These are phyloP conservation scores for Rhizoclosmatium globosum DNA, from an alignment of 192 early-diverging fungal genomes.

Conservation along the genomic window DNA sequence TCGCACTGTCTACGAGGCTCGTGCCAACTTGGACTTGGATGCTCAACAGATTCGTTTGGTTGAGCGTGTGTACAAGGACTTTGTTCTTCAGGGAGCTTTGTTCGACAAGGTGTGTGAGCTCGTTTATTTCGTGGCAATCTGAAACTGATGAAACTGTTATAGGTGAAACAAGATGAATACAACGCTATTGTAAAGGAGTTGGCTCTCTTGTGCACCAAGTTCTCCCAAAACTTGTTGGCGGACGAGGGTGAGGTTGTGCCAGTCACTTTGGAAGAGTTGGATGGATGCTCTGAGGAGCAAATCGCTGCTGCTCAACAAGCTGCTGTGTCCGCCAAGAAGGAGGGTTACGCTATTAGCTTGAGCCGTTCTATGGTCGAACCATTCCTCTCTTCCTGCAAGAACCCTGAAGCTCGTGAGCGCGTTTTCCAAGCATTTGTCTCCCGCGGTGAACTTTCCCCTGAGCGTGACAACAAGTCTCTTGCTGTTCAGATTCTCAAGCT, in stretches of 20 bases:
- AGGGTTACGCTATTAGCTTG: not conserved
- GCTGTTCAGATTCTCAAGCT: not conserved
- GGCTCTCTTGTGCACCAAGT: not conserved
- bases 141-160: not conserved
- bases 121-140: not conserved
- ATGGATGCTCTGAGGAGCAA: not conserved
- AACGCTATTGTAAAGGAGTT: slow-evolving; percentile 6
- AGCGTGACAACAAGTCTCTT: slow-evolving; percentile 3
- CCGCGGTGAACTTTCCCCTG: not conserved
- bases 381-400: not conserved
- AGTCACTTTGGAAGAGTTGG: not conserved
- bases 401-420: slow-evolving; percentile 5
- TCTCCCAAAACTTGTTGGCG: not conserved
- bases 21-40: not conserved
- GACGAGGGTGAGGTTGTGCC: slow-evolving; percentile 2
- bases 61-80: slow-evolving; percentile 2
- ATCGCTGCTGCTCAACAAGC: not conserved
- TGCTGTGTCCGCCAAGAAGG: not conserved
- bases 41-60: not conserved
- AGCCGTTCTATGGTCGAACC: slow-evolving; percentile 1
- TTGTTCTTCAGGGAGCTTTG: not conserved
- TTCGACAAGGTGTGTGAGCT: not conserved
- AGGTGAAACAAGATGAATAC: not conserved
- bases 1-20: not conserved
- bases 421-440: not conserved